These are phyloP conservation scores for Torulaspora globosa DNA, from an alignment of 1,139 yeast species.

Conservation along the genomic window DNA sequence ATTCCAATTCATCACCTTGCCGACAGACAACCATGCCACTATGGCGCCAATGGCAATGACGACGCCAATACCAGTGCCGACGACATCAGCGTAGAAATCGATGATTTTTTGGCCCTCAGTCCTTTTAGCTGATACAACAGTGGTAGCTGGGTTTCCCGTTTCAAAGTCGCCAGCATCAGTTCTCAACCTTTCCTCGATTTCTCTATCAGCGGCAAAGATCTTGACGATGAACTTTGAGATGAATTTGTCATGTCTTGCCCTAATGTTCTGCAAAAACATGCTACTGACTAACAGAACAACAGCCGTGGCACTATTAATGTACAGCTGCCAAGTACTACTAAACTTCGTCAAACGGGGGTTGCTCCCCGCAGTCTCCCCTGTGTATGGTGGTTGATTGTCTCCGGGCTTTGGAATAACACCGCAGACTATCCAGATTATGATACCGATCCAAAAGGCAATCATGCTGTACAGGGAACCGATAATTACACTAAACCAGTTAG, in stretches of 20 bases:
- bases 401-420: slow-evolving; percentile 34
- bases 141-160: slow-evolving; percentile 29
- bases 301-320: slow-evolving; percentile 41
- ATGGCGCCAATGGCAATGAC: slow-evolving; percentile 36
- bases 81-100: slow-evolving; percentile 40
- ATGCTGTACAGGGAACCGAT: slow-evolving; percentile 37
- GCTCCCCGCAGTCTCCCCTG: slow-evolving; percentile 25
- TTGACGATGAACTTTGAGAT: slow-evolving; percentile 29
- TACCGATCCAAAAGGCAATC: slow-evolving; percentile 39
- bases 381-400: slow-evolving; percentile 28
- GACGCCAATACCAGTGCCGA: slow-evolving; percentile 42
- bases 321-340: slow-evolving; percentile 41
- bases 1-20: slow-evolving; percentile 37
- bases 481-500: slow-evolving; percentile 23
- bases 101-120: slow-evolving; percentile 29
- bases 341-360: slow-evolving; percentile 29
- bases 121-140: slow-evolving; percentile 27
- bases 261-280: slow-evolving; percentile 38
- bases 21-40: slow-evolving; percentile 39
- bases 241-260: slow-evolving; percentile 38
- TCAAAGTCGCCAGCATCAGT: slow-evolving; percentile 21
- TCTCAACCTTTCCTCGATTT: slow-evolving; percentile 34
- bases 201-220: slow-evolving; percentile 31
- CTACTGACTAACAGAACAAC: slow-evolving; percentile 37
- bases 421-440: slow-evolving; percentile 39